Conservation (phyloP, 1,284 basidiomycete genomes). For the Retiboletus flavoniger region DNA sequence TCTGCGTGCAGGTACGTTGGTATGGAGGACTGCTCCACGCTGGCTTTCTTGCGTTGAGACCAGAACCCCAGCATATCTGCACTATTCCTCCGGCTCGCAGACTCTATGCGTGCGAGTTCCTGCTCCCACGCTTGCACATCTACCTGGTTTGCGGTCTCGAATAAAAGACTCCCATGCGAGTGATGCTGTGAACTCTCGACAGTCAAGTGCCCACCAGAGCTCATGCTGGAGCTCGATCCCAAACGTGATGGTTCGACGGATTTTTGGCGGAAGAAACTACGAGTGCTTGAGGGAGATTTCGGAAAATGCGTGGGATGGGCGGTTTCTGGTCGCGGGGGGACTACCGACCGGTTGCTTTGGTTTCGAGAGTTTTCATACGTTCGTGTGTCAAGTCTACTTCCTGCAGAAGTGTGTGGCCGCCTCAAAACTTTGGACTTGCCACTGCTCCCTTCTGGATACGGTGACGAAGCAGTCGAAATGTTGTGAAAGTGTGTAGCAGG, state of each 20-base stretch:
- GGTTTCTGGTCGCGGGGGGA: slow-evolving; percentile 31
- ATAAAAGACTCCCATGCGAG: slow-evolving; percentile 17
- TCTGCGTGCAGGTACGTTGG: slow-evolving; percentile 30
- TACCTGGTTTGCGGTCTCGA: slow-evolving; percentile 33
- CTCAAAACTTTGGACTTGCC: slow-evolving; percentile 24
- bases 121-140: slow-evolving; percentile 72
- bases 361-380: slow-evolving; percentile 15
- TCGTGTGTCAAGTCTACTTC: slow-evolving; percentile 37
- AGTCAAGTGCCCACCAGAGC: slow-evolving; percentile 30
- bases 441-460: slow-evolving; percentile 23
- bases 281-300: slow-evolving; percentile 13
- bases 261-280: slow-evolving; percentile 26
- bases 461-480: slow-evolving; percentile 35
- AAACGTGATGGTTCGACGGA: slow-evolving; percentile 19
- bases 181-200: slow-evolving; percentile 26
- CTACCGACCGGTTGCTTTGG: slow-evolving; percentile 20
- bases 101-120: slow-evolving; percentile 70
- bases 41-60: slow-evolving; percentile 45
- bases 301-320: slow-evolving; percentile 20
- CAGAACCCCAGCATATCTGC: slow-evolving; percentile 56
- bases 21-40: slow-evolving; percentile 25
- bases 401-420: slow-evolving; percentile 65
- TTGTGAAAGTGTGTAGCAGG: slow-evolving; percentile 26
- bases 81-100: slow-evolving; percentile 58
- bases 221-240: slow-evolving; percentile 36